Evolutionary conservation across 1,284 basidiomycete species (phyloP).

Genomic region (Thecaphora thlaspeos): DNA sequence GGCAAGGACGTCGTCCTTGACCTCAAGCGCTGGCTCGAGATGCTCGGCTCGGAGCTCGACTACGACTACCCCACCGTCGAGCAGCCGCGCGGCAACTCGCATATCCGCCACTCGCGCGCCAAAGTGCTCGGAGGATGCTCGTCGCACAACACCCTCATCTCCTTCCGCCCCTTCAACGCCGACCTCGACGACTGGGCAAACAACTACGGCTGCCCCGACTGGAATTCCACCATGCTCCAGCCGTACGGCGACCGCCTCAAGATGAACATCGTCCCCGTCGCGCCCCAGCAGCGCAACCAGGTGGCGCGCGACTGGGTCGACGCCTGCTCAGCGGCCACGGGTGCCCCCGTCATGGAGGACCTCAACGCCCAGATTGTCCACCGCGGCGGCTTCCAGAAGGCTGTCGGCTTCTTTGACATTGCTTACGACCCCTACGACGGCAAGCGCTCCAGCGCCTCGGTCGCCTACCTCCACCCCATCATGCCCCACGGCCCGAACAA

Average conservation of each 20-base stretch:
- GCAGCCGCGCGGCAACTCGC: conserved; percentile 57
- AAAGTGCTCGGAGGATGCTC: conserved; percentile 57
- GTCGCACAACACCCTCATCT: conserved; percentile 59
- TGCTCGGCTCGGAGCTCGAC: conserved; percentile 57
- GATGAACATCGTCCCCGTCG: conserved; percentile 58
- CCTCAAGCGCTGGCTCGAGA: conserved; percentile 55
- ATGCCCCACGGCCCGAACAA: conserved; percentile 53
- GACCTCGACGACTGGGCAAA: conserved; percentile 57
- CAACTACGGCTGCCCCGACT: conserved; percentile 51
- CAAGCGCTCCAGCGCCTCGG: conserved; percentile 51
- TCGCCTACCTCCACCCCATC: conserved; percentile 58
- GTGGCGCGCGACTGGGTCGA: conserved; percentile 57
- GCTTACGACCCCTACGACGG: conserved; percentile 57
- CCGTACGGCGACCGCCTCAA: conserved; percentile 57
- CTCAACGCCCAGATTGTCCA: conserved; percentile 54
- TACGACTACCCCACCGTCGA: conserved; percentile 57
- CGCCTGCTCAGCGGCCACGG: conserved; percentile 44
- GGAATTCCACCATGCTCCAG: conserved; percentile 49
- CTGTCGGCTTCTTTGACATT: conserved; percentile 58
- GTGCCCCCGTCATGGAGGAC: conserved; percentile 53
- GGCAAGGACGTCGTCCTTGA: conserved; percentile 55
- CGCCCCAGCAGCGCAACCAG: conserved; percentile 55
- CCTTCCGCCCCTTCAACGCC: conserved; percentile 57
- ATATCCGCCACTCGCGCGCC: conserved; percentile 58
- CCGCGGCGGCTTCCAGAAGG: conserved; percentile 48